Conservation (phyloP, 306 rosid genomes). For the Lotus japonicus region DNA sequence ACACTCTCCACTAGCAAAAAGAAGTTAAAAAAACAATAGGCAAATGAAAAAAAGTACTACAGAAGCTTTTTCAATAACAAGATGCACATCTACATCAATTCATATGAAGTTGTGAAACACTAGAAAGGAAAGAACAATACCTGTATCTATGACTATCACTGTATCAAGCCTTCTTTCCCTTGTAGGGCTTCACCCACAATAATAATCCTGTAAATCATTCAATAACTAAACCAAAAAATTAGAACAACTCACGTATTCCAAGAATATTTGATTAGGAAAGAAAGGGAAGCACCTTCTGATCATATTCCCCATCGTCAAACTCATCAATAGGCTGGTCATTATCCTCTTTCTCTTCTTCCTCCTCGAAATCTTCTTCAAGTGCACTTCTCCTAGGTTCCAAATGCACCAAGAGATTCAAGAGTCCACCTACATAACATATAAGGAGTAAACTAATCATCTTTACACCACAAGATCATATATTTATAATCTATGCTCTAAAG, state of each 20-base stretch:
- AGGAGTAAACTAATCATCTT: background rate
- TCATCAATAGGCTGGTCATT: conserved; percentile 65
- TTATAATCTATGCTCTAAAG: background rate
- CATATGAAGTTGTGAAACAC: background rate
- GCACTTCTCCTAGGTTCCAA: conserved; percentile 86
- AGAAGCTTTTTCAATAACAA: background rate
- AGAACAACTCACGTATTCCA: background rate
- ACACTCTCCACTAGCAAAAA: background rate
- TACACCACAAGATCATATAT: background rate
- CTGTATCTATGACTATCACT: conserved; percentile 86
- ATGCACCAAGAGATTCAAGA: conserved; percentile 55
- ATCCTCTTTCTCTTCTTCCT: conserved; percentile 97
- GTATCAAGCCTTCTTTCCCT: conserved; percentile 87
- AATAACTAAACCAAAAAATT: conserved; percentile 9
- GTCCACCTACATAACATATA: conserved; percentile 60
- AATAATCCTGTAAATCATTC: conserved; percentile 46
- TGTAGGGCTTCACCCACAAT: conserved; percentile 82
- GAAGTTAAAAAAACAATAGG: background rate
- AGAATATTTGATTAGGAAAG: background rate
- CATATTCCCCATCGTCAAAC: conserved; percentile 58
- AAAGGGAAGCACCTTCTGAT: conserved; percentile 47
- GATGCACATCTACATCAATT: background rate
- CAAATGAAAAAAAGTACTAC: background rate
- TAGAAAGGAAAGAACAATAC: conserved; percentile 28
- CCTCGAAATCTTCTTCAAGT: conserved; percentile 96